Percentiles rank a stretch among this genome's conserved stretches.
phyloP scores from a whole-genome alignment of 768 basidiomycete genomes.

The Amanita pallidorosea region DNA sequence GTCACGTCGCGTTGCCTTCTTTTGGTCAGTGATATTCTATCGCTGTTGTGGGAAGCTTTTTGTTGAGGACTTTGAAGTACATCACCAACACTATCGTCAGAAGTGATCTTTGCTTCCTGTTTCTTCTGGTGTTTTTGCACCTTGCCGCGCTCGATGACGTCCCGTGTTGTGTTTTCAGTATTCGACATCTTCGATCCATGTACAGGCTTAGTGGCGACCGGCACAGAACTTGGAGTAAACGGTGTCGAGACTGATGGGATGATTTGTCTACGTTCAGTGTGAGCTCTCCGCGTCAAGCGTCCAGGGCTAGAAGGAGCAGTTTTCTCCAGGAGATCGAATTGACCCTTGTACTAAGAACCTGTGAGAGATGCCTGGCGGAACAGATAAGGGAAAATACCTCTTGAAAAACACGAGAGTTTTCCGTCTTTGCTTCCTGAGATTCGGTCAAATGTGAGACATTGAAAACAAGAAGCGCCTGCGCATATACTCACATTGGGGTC shows the following conservation, averaged over 20 bases:
- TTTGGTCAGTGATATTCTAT: background rate
- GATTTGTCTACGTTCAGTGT: conserved; percentile 40
- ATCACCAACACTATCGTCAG: background rate
- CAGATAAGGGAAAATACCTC: conserved; percentile 35
- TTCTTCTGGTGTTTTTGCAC: conserved; percentile 20
- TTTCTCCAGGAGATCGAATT: conserved; percentile 50
- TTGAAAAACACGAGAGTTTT: conserved; percentile 62
- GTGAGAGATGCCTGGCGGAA: background rate
- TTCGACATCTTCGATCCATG: background rate
- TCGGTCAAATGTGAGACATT: conserved; percentile 3
- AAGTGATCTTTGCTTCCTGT: conserved; percentile 7
- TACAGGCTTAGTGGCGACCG: background rate
- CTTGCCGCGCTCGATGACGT: conserved; percentile 15
- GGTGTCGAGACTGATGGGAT: conserved; percentile 21
- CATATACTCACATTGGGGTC: conserved; percentile 54
- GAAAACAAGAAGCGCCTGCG: background rate
- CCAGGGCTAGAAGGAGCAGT: conserved; percentile 34
- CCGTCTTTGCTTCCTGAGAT: conserved; percentile 56
- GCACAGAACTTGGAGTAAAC: conserved; percentile 11
- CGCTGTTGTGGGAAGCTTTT: background rate
- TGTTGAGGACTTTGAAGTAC: background rate
- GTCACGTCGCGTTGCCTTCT: background rate
- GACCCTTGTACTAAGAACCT: conserved; percentile 43
- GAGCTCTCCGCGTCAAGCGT: conserved; percentile 51
- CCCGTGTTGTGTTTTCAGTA: conserved; percentile 18